Evolutionary conservation across 75 land plant species (phyloP), one percentile per base, ranked within the genome.

Genomic region (Sequoiadendron giganteum): DNA sequence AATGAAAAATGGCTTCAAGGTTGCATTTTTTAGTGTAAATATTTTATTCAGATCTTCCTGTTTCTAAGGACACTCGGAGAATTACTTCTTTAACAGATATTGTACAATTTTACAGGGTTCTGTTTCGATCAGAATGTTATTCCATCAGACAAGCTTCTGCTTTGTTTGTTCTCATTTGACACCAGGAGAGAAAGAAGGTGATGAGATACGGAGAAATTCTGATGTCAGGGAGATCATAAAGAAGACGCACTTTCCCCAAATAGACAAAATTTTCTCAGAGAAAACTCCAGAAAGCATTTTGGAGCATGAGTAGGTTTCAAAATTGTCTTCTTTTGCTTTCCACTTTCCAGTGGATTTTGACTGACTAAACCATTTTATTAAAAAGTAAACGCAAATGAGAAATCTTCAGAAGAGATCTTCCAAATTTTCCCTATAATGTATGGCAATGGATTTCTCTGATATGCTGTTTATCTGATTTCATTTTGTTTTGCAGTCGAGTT

Each of bases 171-270:
- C 91, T 61, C 96, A 98, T 79, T 90, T 98, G 91, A 94, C 99
- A 16, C 94, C 99, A 14, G 99, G 99, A 28, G 94, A 98, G 89
- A 96, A 92, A 65, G 96, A 95, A 84, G 99, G 99, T 2, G 99
- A 96, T 89, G 95, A 98, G 78, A 90, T 95, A 42, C 88, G 90
- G 42, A 92, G 99, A 87, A 96, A 98, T 88, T 85, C 90, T 38
- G 99, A 98, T 90, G 97, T 98, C 49, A 79, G 89, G 2, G 95
- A 98, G 82, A 98, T 97, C 58, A 81, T 98, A 5, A 95, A 87
- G 85, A 91, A 91, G 75, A 95, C 95, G 1, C 90, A 88, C 34
- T 98, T 98, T 86, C 94, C 92, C 30, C 86, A 83, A 45, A 87
- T 94, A 13, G 90, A 90, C 88, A 42, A 42, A 3, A 42, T 42